Evolutionary conservation across 371 early-diverging fungal genomes (phyloP), one percentile per base, ranked within the genome.

Genomic region (Apophysomyces sp.): DNA sequence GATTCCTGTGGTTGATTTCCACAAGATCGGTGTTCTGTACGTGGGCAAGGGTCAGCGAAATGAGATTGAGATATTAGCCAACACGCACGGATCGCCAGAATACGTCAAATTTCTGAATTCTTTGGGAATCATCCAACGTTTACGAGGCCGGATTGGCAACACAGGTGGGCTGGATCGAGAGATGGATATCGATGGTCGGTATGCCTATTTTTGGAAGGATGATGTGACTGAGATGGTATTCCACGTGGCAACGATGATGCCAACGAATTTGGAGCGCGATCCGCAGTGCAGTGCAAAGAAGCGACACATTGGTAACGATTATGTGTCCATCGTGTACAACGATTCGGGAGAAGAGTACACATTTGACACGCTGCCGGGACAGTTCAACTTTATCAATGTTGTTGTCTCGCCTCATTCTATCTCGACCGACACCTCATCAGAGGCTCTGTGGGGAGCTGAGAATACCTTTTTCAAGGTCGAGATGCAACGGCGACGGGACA

Each of bases 291-390:
- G 84, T 44, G 78, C 75, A 41, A 98, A 98, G 70, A 98, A 98
- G 77, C 82, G 96, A 18, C 97, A 97, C 71, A 93, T 98, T 57
- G 98, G 97, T 40, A 98, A 98, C 69, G 96, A 97, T 70, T 97
- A 86, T 79, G 94, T 97, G 31, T 85, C 89, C 29, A 89, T 98
- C 62, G 91, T 97, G 13, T 98, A 91, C 68, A 94, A 96, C 66
- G 97, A 98, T 65, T 89, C 91, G 18, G 95, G 94, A 3, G 57
- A 63, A 2, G 85, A 86, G 7, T 97, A 93, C 71, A 84, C 84
- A 29, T 94, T 96, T 74, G 89, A 94, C 59, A 97, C 96, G 0
- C 75, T 97, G 18, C 91, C 94, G 0, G 90, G 93, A 6, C 95
- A 98, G 72, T 97, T 97, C 79, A 97, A 97, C 71, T 94, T 90